Evolutionary conservation across 495 filamentous ascomycete genomes (phyloP).

Genomic region (Pseudoneurospora amorphoporcata): DNA sequence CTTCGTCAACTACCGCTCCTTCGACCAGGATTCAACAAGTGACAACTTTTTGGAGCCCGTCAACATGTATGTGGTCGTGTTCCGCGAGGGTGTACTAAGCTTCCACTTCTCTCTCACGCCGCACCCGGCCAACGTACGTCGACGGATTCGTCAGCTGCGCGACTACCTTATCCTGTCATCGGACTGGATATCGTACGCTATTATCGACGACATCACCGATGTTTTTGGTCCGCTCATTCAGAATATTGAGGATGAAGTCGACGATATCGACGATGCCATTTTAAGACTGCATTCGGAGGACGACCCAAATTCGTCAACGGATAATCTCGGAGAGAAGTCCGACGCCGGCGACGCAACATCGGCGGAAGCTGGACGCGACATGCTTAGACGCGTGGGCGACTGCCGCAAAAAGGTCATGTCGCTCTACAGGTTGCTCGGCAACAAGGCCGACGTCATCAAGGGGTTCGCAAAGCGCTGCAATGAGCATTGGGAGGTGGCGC

Average conservation of each 20-base stretch:
- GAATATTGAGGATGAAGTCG: constrained; percentile 78
- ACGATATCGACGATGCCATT: constrained; percentile 78
- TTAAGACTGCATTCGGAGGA: constrained; percentile 58
- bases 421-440: constrained; percentile 82
- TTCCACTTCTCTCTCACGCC: constrained; percentile 93
- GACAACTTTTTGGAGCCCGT: constrained; percentile 88
- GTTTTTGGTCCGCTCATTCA: constrained; percentile 87
- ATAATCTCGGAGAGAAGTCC: constrained; percentile 21
- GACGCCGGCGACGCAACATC: constrained; percentile 32
- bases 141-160: constrained; percentile 83
- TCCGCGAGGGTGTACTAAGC: constrained; percentile 86
- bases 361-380: constrained; percentile 57
- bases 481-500: constrained; percentile 95
- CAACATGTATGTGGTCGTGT: constrained; percentile 96
- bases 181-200: constrained; percentile 96
- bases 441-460: constrained; percentile 98
- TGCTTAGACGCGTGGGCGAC: constrained; percentile 83
- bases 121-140: constrained; percentile 88
- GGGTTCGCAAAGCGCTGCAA: constrained; percentile 98
- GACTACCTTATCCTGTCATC: constrained; percentile 89
- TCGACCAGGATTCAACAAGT: constrained; percentile 83
- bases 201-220: constrained; percentile 98
- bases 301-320: constrained; percentile 13
- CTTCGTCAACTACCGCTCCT: constrained; percentile 94
- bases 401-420: constrained; percentile 95